phyloP scores from a whole-genome alignment of 2,329 filamentous ascomycete species.

The Monosporascus sp. region DNA sequence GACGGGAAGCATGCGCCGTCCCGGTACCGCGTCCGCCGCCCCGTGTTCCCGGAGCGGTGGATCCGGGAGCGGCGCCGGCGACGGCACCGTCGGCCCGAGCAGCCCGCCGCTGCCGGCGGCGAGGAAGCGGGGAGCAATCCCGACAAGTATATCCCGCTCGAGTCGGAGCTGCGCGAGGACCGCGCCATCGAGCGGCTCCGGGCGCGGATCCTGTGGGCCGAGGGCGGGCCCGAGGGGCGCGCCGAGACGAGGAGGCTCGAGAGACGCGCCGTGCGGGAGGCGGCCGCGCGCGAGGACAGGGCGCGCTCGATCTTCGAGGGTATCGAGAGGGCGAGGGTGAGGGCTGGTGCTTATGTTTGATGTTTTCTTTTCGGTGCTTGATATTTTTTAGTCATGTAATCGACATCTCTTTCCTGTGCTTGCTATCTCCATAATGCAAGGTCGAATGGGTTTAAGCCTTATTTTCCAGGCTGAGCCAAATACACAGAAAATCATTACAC shows the following conservation, averaged over 20 bases:
- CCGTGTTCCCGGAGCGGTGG: no score
- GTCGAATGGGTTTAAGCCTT: no score
- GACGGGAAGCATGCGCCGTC: no score
- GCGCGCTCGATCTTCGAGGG: not conserved
- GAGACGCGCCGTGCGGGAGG: not conserved
- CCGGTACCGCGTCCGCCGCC: no score
- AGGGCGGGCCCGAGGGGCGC: not conserved
- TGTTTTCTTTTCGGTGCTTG: not conserved
- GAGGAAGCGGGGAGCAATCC: not conserved
- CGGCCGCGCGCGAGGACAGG: not conserved
- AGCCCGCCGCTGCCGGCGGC: not conserved
- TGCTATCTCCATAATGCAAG: no score
- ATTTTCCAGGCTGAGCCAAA: no score
- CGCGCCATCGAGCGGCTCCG: not conserved
- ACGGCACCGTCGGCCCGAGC: no score
- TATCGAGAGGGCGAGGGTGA: not conserved
- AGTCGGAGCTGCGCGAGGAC: not conserved
- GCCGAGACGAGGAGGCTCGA: not conserved
- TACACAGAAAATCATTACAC: no score
- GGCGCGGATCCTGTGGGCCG: not conserved
- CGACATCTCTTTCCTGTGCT: no score
- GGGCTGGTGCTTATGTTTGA: not conserved
- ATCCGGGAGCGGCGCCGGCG: no score
- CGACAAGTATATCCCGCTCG: not conserved
- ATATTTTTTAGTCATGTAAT: no score